Conservation (phyloP, 495 filamentous ascomycete genomes). For the Aspergillus campestris region DNA sequence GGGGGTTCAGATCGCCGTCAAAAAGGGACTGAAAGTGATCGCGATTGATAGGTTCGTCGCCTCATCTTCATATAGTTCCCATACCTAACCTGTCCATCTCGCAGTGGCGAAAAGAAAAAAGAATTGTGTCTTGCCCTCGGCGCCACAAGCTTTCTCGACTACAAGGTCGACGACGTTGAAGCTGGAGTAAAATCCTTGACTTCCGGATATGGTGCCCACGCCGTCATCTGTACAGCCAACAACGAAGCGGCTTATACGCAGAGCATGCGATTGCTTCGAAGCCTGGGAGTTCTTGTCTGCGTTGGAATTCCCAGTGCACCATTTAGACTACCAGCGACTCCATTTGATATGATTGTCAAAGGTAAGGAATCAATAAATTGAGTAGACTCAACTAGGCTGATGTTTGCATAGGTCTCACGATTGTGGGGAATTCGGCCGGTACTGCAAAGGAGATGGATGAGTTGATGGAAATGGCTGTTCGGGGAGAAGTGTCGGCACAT, state of each 20-base stretch:
- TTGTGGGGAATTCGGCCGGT: slow-evolving; percentile 35
- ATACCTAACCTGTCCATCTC: neutral
- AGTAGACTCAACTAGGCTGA: neutral
- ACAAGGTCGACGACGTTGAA: slow-evolving; percentile 29
- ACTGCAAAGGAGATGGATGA: slow-evolving; percentile 34
- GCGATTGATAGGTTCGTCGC: slow-evolving; percentile 32
- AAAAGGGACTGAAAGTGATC: slow-evolving; percentile 33
- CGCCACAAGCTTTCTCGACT: slow-evolving; percentile 33
- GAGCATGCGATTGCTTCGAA: slow-evolving; percentile 31
- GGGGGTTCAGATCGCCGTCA: slow-evolving; percentile 37
- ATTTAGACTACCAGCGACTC: slow-evolving; percentile 30
- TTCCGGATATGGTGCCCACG: slow-evolving; percentile 31
- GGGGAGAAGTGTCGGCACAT: slow-evolving; percentile 29
- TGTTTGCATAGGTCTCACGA: slow-evolving; percentile 23
- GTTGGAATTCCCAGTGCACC: slow-evolving; percentile 34
- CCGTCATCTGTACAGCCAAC: slow-evolving; percentile 38
- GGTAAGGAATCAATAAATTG: slow-evolving; percentile 5
- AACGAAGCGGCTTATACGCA: slow-evolving; percentile 31
- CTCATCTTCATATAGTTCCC: neutral
- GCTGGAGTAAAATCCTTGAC: slow-evolving; percentile 24
- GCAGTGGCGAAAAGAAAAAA: slow-evolving; percentile 31
- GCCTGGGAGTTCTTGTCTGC: slow-evolving; percentile 34
- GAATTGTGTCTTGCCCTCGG: slow-evolving; percentile 33
- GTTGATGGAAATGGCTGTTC: slow-evolving; percentile 31
- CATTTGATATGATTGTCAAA: slow-evolving; percentile 38